These are phyloP conservation scores for Microdochium nivale DNA, from an alignment of 2,329 filamentous ascomycete species.

Conservation along the genomic window DNA sequence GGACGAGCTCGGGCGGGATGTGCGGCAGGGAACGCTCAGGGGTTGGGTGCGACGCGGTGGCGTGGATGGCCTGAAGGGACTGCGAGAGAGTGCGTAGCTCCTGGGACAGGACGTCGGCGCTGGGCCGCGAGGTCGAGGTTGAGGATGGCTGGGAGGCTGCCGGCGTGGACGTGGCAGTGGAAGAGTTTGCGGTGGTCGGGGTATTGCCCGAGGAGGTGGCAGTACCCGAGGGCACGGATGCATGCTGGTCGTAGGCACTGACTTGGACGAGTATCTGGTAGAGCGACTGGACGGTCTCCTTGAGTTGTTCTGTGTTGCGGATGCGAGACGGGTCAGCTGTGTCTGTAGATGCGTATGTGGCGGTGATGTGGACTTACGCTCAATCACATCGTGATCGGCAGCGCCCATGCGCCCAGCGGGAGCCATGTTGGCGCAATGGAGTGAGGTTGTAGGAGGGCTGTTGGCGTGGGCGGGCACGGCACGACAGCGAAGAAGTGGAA, in stretches of 20 bases:
- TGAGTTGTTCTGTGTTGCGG: slow-evolving; percentile 18
- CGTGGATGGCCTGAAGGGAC: slow-evolving; percentile 30
- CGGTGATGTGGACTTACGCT: background rate
- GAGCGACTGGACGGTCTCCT: slow-evolving; percentile 24
- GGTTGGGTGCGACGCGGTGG: slow-evolving; percentile 27
- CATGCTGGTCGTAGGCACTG: slow-evolving; percentile 44
- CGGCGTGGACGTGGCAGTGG: slow-evolving; percentile 1
- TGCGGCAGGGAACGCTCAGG: slow-evolving; percentile 29
- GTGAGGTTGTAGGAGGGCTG: background rate
- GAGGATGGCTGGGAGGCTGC: background rate
- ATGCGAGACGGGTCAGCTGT: background rate
- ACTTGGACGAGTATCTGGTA: slow-evolving; percentile 42
- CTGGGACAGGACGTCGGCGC: slow-evolving; percentile 45
- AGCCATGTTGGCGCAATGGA: background rate
- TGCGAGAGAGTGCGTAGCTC: slow-evolving; percentile 36
- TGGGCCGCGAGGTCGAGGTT: slow-evolving; percentile 23
- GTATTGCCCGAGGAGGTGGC: slow-evolving; percentile 1
- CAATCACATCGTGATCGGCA: background rate
- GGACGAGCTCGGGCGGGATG: slow-evolving; percentile 54
- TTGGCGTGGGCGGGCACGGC: too few relatives aligned
- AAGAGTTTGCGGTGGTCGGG: background rate
- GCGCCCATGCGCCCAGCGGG: background rate
- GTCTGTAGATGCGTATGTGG: background rate
- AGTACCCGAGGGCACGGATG: slow-evolving; percentile 2
- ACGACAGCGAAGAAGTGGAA: too few relatives aligned